These are phyloP conservation scores for Acaromyces ingoldii DNA, from an alignment of 1,284 basidiomycete genomes.

Conservation along the genomic window DNA sequence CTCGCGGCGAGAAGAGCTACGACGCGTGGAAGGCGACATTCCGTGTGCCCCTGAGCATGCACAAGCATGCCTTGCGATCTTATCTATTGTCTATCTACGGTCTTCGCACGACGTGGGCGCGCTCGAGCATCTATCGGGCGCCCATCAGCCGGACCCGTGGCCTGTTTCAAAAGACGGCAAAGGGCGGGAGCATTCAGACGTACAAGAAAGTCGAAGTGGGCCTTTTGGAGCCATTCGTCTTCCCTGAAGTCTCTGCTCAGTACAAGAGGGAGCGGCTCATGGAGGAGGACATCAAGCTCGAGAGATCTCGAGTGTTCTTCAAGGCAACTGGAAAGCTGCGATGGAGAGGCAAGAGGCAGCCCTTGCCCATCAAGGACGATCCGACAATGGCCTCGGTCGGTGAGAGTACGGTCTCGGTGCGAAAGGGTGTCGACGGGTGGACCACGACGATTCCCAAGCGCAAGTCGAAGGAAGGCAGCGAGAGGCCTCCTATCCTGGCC, in stretches of 20 bases:
- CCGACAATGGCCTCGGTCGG: not conserved
- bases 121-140: conserved; percentile 73
- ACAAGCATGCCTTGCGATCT: conserved; percentile 83
- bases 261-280: not conserved
- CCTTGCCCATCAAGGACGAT: conserved; percentile 6
- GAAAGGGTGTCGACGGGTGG: no score
- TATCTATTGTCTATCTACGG: conserved; percentile 77
- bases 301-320: conserved; percentile 7
- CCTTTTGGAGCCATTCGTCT: conserved; percentile 47
- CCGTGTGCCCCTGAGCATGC: conserved; percentile 73
- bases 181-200: conserved; percentile 51
- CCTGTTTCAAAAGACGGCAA: conserved; percentile 55
- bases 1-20: conserved; percentile 70
- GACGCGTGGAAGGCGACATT: conserved; percentile 93
- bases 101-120: conserved; percentile 77
- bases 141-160: conserved; percentile 17
- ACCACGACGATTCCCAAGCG: no score
- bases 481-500: conserved; percentile 17
- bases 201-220: conserved; percentile 50
- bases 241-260: conserved; percentile 31
- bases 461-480: conserved; percentile 2
- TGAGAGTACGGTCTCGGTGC: not conserved
- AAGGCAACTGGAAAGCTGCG: not conserved
- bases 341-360: conserved; percentile 15
- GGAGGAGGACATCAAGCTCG: conserved; percentile 9